Evolutionary conservation across 225 moss, liverwort and hornwort species (phyloP), one percentile per base, ranked within the genome.

Genomic region (Bryum argenteum): DNA sequence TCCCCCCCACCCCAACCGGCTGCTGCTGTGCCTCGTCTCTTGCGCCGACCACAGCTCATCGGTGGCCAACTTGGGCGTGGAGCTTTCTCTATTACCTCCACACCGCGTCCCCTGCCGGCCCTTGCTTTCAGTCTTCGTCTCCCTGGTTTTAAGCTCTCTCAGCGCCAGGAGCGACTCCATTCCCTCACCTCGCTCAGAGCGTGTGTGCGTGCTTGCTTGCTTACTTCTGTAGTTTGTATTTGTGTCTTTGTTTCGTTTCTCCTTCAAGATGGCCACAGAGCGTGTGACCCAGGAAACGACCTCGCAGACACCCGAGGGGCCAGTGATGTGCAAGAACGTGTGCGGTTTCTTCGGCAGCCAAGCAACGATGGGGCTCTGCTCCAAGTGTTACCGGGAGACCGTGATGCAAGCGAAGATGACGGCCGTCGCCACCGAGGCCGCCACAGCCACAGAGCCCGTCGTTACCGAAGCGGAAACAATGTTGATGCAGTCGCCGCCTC

Each of bases 271-370:
- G 86, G 86, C 83, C 37, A 80, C 80, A 14, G 80, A 85, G 81
- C 86, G 85, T 33, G 86, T 76, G 8, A 81, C 75, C 1, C 78
- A 86, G 65, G 88, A 89, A 71, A 83, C 86, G 4, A 26, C 83
- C 13, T 85, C 85, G 11, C 85, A 89, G 73, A 83, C 86, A 4
- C 88, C 86, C 0, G 83, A 86, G 53, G 88, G 81, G 2, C 88
- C 88, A 2, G 88, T 86, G 37, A 83, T 80, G 75, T 89, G 88
- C 76, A 86, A 76, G 79, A 89, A 83, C 60, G 75, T 78, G 0
- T 89, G 88, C 54, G 88, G 88, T 1, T 89, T 89, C 65, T 89
- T 89, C 57, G 86, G 86, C 6, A 86, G 80, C 61, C 78, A 78
- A 52, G 77, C 83, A 2, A 89, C 88, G 13, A 81, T 78, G 83